A percentile compares a stretch with the other conserved stretches of the same genome.
Conservation (phyloP, 148 eudicot genomes). For the Vaccinium myrtillus region DNA sequence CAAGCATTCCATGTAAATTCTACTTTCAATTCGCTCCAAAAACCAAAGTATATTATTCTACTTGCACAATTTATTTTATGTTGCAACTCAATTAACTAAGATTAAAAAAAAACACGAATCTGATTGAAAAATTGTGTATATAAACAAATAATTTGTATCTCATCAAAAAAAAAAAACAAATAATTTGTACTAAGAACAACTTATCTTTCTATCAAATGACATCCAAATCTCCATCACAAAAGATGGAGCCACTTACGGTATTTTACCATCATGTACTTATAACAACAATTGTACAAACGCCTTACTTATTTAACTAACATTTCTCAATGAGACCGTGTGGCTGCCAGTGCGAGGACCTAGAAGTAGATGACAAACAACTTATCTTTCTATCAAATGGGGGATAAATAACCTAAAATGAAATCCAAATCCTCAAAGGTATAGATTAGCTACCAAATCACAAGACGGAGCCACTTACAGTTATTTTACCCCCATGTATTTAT, state of each 20-base stretch:
- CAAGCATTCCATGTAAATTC: too few species aligned
- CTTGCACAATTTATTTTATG: too few species aligned
- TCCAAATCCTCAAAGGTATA: not conserved
- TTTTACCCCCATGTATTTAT: not conserved
- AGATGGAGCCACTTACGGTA: not conserved
- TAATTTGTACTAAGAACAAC: not conserved
- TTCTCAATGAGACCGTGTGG: not conserved
- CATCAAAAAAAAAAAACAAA: too few species aligned
- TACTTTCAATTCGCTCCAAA: too few species aligned
- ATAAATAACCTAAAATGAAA: too few species aligned
- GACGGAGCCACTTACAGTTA: too few species aligned
- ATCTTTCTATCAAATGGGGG: too few species aligned
- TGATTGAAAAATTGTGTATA: not conserved
- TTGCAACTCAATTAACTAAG: too few species aligned
- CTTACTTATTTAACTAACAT: not conserved
- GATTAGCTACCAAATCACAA: not conserved
- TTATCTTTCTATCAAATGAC: not conserved
- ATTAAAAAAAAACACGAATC: not conserved
- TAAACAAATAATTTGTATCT: not conserved
- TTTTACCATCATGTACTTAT: not conserved
- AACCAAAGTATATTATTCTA: too few species aligned
- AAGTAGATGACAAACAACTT: slow-evolving; percentile 8
- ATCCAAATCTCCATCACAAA: not conserved
- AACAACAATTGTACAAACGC: not conserved
- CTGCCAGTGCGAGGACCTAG: slow-evolving; percentile 2